Evolutionary conservation across 129 eudicot genomes (phyloP), one percentile per base, ranked within the genome.

Genomic region (Chrysanthemum lavandulifolium): DNA sequence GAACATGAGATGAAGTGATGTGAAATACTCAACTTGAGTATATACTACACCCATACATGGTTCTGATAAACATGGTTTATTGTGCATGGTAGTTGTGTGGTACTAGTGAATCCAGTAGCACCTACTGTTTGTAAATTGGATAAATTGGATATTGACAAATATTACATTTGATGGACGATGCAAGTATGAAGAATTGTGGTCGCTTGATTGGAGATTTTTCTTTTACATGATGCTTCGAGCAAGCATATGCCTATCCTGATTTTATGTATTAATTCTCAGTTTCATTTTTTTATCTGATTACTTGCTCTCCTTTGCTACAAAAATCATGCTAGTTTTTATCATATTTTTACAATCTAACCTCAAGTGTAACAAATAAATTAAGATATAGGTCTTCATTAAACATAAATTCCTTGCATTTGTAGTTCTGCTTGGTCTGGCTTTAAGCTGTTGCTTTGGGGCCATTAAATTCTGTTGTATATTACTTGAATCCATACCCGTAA

Each of bases 161-260:
- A 27, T 27, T 43, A n/a, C 43, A 9, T 52, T 5, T 10, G n/a
- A 53, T 50, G 10, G 2, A 3, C 5, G 12, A 10, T 67, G 13
- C 58, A 6, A 5, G 27, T 52, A 56, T 36, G 75, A 40, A 13
- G 43, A 57, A 7, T 18, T 40, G 2, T 56, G 65, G 63, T 29
- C 0, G 19, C 54, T 52, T 2, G 36, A n/a, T 10, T 5, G 51
- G 62, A 31, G 54, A 29, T 29, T 54, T 57, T 53, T 29, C 61
- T 25, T 50, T 68, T 23, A 48, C 51, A 55, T 13, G 73, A 13
- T 52, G 54, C 62, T 68, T 51, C 27, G n/a, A 31, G 15, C 51
- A 69, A 69, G 15, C 64, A 53, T 4, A 18, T 53, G 18, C 33
- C 4, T 15, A 69, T 15, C 27, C n/a, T 33, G 43, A 8, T 10